Conservation (phyloP, 140 eudicot genomes). For the Senecio squalidus region DNA sequence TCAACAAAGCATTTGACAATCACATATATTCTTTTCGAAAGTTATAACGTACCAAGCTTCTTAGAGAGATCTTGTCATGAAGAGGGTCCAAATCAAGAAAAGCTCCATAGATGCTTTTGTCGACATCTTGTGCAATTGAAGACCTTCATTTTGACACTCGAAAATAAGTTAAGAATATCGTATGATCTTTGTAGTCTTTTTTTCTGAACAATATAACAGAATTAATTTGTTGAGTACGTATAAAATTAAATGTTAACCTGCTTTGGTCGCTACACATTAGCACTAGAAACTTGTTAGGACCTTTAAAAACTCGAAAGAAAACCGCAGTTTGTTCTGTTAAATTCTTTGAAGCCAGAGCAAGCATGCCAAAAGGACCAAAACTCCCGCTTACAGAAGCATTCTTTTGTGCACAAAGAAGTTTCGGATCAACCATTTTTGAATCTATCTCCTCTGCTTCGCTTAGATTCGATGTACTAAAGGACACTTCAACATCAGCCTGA, state of each 20-base stretch:
- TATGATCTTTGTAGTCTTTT: not conserved
- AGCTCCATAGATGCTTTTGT: slow-evolving; percentile 50
- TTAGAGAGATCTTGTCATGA: slow-evolving; percentile 43
- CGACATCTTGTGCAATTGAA: slow-evolving; percentile 34
- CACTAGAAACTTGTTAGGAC: slow-evolving; percentile 35
- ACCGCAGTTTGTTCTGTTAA: slow-evolving; percentile 70
- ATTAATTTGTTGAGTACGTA: no score
- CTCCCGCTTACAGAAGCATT: slow-evolving; percentile 40
- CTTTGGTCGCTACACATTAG: slow-evolving; percentile 88
- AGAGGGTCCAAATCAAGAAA: slow-evolving; percentile 57
- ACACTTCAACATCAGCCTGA: slow-evolving; percentile 63
- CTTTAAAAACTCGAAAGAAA: slow-evolving; percentile 64
- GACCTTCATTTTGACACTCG: slow-evolving; percentile 23
- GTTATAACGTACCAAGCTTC: slow-evolving; percentile 64
- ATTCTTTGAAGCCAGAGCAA: slow-evolving; percentile 53
- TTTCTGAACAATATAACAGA: no score
- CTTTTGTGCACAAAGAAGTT: slow-evolving; percentile 44
- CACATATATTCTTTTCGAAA: no score
- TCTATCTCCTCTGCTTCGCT: slow-evolving; percentile 38
- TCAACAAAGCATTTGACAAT: no score
- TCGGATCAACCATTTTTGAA: slow-evolving; percentile 40
- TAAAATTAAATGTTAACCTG: no score
- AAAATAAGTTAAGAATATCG: not conserved
- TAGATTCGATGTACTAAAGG: slow-evolving; percentile 34
- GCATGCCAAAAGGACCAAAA: slow-evolving; percentile 67